Percentiles rank a stretch among this genome's conserved stretches.
Conservation (phyloP, 2,329 filamentous ascomycete species). For the Paraphaeosphaeria sporulosa region DNA sequence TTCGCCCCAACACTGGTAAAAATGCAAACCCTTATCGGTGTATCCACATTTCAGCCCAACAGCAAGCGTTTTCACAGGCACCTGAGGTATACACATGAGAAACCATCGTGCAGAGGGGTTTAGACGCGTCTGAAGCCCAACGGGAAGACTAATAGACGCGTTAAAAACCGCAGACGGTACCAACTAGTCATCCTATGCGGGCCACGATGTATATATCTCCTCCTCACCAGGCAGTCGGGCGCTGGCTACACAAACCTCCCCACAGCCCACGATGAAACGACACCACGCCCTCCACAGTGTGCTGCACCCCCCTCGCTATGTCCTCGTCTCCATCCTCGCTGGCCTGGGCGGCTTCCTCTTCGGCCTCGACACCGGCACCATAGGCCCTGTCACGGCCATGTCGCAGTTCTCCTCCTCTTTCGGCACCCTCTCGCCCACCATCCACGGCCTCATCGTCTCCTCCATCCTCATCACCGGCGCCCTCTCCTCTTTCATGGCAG, state of each 20-base stretch:
- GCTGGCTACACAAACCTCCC: not conserved
- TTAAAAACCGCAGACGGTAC: not conserved
- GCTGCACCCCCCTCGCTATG: conserved; percentile 22
- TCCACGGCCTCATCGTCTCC: conserved; percentile 67
- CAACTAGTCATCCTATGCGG: not conserved
- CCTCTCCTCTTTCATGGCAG: conserved; percentile 63
- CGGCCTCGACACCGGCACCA: conserved; percentile 60
- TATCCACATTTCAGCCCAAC: conserved; percentile 3
- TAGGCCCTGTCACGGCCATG: conserved; percentile 69
- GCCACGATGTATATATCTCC: not conserved
- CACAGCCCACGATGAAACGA: not conserved
- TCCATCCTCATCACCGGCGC: conserved; percentile 65
- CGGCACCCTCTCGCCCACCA: conserved; percentile 58
- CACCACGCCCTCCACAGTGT: not conserved
- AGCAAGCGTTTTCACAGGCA: not conserved
- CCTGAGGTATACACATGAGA: not conserved
- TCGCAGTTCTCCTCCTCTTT: conserved; percentile 58
- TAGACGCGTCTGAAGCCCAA: conserved; percentile 3
- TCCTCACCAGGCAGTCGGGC: not conserved
- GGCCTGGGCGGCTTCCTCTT: conserved; percentile 34
- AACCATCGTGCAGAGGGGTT: not conserved
- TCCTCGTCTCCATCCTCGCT: conserved; percentile 26
- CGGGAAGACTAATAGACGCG: conserved; percentile 2
- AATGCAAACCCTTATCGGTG: conserved; percentile 10
- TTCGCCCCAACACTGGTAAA: conserved; percentile 8